A percentile compares a stretch with the other conserved stretches of the same genome.
Conservation (phyloP, 495 filamentous ascomycete species). For the Pyrenopolyporus hunteri region DNA sequence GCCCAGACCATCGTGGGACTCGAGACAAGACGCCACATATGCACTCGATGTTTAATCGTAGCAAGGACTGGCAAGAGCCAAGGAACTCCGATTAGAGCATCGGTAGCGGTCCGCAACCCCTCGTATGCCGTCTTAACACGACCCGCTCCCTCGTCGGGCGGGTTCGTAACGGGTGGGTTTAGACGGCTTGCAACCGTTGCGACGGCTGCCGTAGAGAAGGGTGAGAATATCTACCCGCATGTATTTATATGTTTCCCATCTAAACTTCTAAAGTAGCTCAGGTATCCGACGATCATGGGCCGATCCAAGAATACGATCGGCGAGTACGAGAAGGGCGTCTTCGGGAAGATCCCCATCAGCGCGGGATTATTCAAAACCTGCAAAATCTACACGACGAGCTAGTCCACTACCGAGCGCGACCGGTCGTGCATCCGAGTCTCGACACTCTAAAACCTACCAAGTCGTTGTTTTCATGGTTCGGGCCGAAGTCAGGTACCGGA, state of each 20-base stretch:
- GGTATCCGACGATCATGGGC: conserved; percentile 58
- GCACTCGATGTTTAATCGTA: conserved; percentile 25
- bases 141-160: conserved; percentile 32
- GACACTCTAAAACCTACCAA: conserved; percentile 70
- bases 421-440: conserved; percentile 76
- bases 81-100: conserved; percentile 12
- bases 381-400: conserved; percentile 90
- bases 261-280: conserved; percentile 18
- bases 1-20: conserved; percentile 23
- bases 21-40: conserved; percentile 27
- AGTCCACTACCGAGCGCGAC: conserved; percentile 70
- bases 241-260: neutral
- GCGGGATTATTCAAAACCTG: conserved; percentile 85
- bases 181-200: conserved; percentile 44
- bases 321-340: conserved; percentile 74
- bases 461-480: conserved; percentile 77
- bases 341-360: conserved; percentile 87
- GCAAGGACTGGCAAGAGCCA: conserved; percentile 17
- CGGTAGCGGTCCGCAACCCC: conserved; percentile 10
- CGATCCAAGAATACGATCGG: conserved; percentile 83
- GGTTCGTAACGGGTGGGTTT: conserved; percentile 24
- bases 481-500: conserved; percentile 45
- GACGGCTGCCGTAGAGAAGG: conserved; percentile 40
- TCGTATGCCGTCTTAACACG: conserved; percentile 9
- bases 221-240: conserved; percentile 22